Evolutionary conservation across 202 grass and related monocot species (phyloP), one percentile per base, ranked within the genome.

Genomic region (Zoysia matrella): DNA sequence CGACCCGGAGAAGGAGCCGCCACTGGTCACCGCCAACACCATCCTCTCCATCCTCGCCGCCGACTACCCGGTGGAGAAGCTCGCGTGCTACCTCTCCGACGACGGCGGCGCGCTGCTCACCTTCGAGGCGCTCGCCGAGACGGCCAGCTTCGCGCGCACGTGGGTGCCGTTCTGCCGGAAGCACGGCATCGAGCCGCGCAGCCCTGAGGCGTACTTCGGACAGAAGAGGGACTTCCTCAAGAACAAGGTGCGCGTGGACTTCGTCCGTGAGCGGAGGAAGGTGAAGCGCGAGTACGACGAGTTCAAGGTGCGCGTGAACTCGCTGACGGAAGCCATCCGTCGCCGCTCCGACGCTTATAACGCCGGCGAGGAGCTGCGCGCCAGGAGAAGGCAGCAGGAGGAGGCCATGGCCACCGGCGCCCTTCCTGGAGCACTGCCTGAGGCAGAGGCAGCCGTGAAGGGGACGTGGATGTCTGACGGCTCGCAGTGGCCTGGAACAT

Each of bases 221-320:
- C 84, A 85, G 80, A 95, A 95, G 74, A 42, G 92, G 60, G 92
- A 95, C 36, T 91, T 93, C n/a, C 70, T 93, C 6, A 88, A 82
- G 92, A 93, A 95, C 76, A 98, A 98, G 58, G 95, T 95, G 67
- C 75, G 92, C 0, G 36, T 89, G 3, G 92, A 98, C 52, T 98
- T 98, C 18, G 90, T 98, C 39, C 72, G 90, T 6, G 95, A 95
- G 89, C 58, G 92, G 16, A 49, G 95, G 47, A 95, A 93, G 80
- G 92, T 98, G 16, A 95, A 98, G 89, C 67, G 95, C 3, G 95
- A 98, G 87, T 98, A 98, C 44, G 95, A 95, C 11, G 95, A 98
- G 83, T 95, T 98, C 79, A 98, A 93, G 73, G 95, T 98, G 16
- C 10, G 92, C 12, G 90, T 98, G 1, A 98, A 98, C 54, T 95